Percentiles rank a stretch among this genome's conserved stretches.
Evolutionary conservation across 306 rosid species (phyloP).

Genomic region (Sicyos baderoa): DNA sequence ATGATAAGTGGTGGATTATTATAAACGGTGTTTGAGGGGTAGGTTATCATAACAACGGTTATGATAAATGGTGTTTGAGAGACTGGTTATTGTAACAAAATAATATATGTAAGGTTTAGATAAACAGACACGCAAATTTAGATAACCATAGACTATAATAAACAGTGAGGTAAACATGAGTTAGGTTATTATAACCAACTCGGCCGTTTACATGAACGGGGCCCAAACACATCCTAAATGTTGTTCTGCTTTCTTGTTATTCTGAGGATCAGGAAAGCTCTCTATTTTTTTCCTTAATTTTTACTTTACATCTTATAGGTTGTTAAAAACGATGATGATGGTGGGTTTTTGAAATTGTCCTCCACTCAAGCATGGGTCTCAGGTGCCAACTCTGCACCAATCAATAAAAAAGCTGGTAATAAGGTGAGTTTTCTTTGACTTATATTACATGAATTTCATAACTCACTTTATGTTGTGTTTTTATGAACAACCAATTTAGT

Average conservation of each 20-base stretch:
- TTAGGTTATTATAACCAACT: too few species aligned
- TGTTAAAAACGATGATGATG: slow-evolving; percentile 28
- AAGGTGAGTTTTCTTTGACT: slow-evolving; percentile 38
- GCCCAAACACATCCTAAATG: too few species aligned
- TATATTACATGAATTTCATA: not conserved
- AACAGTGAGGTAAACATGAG: too few species aligned
- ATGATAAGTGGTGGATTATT: too few species aligned
- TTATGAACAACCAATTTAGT: not conserved
- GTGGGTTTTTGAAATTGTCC: slow-evolving; percentile 70
- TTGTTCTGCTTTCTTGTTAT: not conserved
- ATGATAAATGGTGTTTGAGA: too few species aligned
- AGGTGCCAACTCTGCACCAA: slow-evolving; percentile 62
- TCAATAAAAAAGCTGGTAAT: slow-evolving; percentile 48
- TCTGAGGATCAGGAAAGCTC: not conserved
- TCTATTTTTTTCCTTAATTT: not conserved
- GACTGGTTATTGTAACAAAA: too few species aligned
- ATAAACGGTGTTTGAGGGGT: too few species aligned
- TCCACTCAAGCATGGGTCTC: slow-evolving; percentile 58
- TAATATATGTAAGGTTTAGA: too few species aligned
- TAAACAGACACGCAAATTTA: too few species aligned
- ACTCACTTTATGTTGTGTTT: not conserved
- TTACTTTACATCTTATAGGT: slow-evolving; percentile 32
- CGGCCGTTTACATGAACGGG: too few species aligned
- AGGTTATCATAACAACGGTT: too few species aligned
- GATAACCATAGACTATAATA: too few species aligned